Conservation (phyloP, 345 rosid species). For the Iberis pinnata region DNA sequence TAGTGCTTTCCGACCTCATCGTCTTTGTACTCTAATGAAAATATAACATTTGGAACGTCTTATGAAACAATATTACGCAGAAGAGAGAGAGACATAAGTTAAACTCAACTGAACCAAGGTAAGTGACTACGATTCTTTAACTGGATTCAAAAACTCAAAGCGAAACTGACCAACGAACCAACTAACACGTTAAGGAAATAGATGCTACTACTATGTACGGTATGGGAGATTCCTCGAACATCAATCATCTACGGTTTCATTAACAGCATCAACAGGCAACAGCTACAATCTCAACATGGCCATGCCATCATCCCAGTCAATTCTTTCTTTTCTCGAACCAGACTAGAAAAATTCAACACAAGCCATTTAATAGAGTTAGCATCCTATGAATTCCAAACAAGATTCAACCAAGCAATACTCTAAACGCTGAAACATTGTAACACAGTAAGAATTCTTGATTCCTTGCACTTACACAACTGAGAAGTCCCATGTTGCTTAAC, state of each 20-base stretch:
- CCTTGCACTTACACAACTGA: conserved; percentile 7
- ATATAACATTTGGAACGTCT: no score
- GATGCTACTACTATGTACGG: conserved; percentile 16
- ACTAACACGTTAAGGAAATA: conserved; percentile 6
- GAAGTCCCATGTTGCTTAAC: conserved; percentile 6
- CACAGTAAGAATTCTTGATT: not conserved
- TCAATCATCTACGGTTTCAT: conserved; percentile 32
- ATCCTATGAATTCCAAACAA: conserved; percentile 13
- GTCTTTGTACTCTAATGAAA: no score
- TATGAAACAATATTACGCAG: no score
- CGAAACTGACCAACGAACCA: no score
- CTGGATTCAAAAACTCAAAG: no score
- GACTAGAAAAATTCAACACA: conserved; percentile 51
- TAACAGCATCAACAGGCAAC: conserved; percentile 80
- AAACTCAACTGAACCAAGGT: no score
- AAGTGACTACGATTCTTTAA: no score
- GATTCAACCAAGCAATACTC: conserved; percentile 6
- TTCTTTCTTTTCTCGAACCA: conserved; percentile 51
- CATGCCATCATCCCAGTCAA: conserved; percentile 44
- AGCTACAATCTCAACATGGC: conserved; percentile 60
- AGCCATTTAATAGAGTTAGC: conserved; percentile 28
- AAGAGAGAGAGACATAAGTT: no score
- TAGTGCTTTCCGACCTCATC: no score
- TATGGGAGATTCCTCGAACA: conserved; percentile 12
- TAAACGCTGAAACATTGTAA: conserved; percentile 1